phyloP scores from a whole-genome alignment of 1,284 basidiomycete species.

The Fereydounia khargensis region DNA sequence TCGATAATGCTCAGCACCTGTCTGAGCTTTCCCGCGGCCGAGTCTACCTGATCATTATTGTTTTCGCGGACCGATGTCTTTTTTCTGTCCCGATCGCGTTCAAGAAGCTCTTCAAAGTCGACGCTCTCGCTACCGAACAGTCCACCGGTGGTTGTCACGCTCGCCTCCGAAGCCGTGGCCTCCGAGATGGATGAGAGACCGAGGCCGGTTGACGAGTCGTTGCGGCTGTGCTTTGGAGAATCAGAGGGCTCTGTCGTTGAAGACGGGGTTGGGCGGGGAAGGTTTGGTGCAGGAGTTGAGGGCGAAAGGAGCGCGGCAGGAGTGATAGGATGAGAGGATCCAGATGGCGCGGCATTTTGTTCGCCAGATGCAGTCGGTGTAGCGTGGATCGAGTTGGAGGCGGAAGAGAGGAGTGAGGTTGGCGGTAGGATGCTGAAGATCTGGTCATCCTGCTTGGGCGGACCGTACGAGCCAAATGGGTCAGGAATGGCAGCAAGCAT shows the following conservation, averaged over 20 bases:
- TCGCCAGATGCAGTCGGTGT: neutral
- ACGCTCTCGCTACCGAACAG: conserved; percentile 30
- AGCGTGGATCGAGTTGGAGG: conserved; percentile 26
- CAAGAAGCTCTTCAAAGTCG: conserved; percentile 25
- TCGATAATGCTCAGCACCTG: no score
- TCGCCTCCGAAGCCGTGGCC: conserved; percentile 12
- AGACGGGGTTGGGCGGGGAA: no score
- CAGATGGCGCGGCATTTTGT: no score
- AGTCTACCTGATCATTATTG: no score
- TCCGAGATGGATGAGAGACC: conserved; percentile 25
- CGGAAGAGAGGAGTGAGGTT: conserved; percentile 28
- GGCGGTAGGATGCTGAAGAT: conserved; percentile 74
- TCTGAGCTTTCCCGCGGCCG: no score
- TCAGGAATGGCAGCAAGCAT: conserved; percentile 86
- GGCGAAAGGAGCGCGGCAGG: no score
- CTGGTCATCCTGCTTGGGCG: conserved; percentile 79
- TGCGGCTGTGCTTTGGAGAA: no score
- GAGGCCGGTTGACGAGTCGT: no score
- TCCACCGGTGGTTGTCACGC: conserved; percentile 10
- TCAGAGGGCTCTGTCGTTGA: no score
- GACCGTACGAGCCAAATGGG: conserved; percentile 87
- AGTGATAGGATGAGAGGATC: no score
- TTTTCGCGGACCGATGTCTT: no score
- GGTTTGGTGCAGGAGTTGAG: no score
- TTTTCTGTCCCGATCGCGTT: conserved; percentile 5